phyloP scores from a whole-genome alignment of 2,329 filamentous ascomycete species.

The Daldinia sp. region DNA sequence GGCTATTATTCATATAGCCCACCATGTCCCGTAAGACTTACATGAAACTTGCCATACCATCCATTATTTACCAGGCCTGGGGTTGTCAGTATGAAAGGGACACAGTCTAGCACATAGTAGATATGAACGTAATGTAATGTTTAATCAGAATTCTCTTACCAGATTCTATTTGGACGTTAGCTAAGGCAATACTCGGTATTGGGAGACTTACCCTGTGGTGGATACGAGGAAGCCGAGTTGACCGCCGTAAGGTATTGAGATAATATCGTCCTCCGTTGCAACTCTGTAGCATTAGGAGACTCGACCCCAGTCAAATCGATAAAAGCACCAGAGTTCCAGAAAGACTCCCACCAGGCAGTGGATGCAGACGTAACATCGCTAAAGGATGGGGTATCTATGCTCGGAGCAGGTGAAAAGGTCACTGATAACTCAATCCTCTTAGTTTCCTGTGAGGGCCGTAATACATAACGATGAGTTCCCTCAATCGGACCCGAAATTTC shows the following conservation, averaged over 20 bases:
- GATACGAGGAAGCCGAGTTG: slow-evolving; percentile 62
- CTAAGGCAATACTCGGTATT: not conserved
- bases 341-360: slow-evolving; percentile 60
- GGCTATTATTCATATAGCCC: not conserved
- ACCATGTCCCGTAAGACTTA: slow-evolving; percentile 39
- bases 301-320: slow-evolving; percentile 59
- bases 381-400: slow-evolving; percentile 44
- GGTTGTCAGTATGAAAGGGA: slow-evolving; percentile 24
- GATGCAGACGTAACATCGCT: slow-evolving; percentile 51
- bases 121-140: not conserved
- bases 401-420: slow-evolving; percentile 50
- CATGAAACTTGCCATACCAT: slow-evolving; percentile 69
- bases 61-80: slow-evolving; percentile 65
- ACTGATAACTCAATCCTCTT: slow-evolving; percentile 50
- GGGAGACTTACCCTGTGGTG: slow-evolving; percentile 57
- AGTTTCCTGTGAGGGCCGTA: slow-evolving; percentile 48
- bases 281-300: slow-evolving; percentile 59
- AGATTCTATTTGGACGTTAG: slow-evolving; percentile 33
- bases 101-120: not conserved
- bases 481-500: slow-evolving; percentile 52
- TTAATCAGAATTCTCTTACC: slow-evolving; percentile 21
- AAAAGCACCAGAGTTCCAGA: slow-evolving; percentile 65
- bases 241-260: slow-evolving; percentile 66
- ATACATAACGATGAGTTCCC: slow-evolving; percentile 59
- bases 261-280: slow-evolving; percentile 65